Evolutionary conservation across 1,139 yeast genomes (phyloP).

Genomic region (Komagataea norvegica): DNA sequence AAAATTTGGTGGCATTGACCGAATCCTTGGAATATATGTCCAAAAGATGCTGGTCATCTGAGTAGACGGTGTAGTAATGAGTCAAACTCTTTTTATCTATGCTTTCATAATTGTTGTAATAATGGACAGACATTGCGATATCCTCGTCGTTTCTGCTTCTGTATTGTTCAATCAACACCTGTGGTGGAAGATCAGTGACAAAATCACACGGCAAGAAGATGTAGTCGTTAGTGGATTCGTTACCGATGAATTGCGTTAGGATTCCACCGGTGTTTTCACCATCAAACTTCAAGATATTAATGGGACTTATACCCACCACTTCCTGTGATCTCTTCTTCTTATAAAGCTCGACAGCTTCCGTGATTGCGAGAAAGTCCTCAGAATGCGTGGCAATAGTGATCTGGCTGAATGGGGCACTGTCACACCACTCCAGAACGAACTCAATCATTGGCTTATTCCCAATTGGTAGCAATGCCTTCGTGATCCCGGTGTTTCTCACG

Average conservation of each 20-base stretch:
- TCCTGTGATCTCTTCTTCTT: conserved; percentile 28
- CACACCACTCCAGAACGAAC: conserved; percentile 91
- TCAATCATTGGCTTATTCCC: conserved; percentile 90
- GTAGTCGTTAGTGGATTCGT: conserved; percentile 44
- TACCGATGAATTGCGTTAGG: conserved; percentile 45
- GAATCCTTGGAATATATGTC: conserved; percentile 65
- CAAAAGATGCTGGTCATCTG: conserved; percentile 49
- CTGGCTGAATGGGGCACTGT: conserved; percentile 68
- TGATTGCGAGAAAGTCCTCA: conserved; percentile 32
- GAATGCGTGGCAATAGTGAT: conserved; percentile 50
- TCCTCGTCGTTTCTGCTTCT: conserved; percentile 63
- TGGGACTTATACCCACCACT: conserved; percentile 28
- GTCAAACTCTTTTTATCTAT: conserved; percentile 75
- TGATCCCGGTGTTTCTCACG: conserved; percentile 48
- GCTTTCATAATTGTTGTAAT: conserved; percentile 63
- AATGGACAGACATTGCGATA: conserved; percentile 66
- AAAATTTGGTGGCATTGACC: conserved; percentile 61
- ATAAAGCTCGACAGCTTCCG: conserved; percentile 30
- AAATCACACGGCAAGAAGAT: conserved; percentile 91
- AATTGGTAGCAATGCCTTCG: conserved; percentile 84
- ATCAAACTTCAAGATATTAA: conserved; percentile 45
- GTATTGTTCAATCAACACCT: conserved; percentile 77
- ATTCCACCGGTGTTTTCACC: conserved; percentile 61
- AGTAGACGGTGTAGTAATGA: conserved; percentile 49
- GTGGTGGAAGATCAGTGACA: conserved; percentile 88